Evolutionary conservation across 1,284 basidiomycete genomes (phyloP).

Genomic region (Apiotrichum gamsii): DNA sequence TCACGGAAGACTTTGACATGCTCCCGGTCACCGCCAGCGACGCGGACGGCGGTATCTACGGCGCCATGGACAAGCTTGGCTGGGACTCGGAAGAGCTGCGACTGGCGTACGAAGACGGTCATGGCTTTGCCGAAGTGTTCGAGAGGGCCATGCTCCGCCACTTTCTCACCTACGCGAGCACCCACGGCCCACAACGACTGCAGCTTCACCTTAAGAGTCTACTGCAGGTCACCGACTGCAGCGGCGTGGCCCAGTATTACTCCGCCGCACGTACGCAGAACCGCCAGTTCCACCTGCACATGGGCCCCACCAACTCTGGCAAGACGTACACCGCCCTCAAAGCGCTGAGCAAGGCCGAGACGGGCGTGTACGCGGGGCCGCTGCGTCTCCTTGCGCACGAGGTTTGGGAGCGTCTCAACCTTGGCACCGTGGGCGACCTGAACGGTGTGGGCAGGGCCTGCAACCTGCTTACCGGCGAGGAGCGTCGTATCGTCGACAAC

Average conservation of each 20-base stretch:
- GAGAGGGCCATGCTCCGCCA: slow-evolving; percentile 31
- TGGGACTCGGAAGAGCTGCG: slow-evolving; percentile 27
- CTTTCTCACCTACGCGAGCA: slow-evolving; percentile 18
- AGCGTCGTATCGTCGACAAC: slow-evolving; percentile 63
- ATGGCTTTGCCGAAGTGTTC: slow-evolving; percentile 16
- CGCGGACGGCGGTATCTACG: too few species aligned
- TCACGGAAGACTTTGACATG: not conserved
- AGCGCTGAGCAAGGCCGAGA: slow-evolving; percentile 67
- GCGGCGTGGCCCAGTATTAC: slow-evolving; percentile 37
- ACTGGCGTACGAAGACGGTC: slow-evolving; percentile 24
- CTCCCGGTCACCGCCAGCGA: too few species aligned
- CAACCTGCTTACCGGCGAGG: slow-evolving; percentile 91
- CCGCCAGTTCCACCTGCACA: slow-evolving; percentile 85
- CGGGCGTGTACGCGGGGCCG: slow-evolving; percentile 84
- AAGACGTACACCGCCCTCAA: slow-evolving; percentile 92
- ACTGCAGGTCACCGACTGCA: slow-evolving; percentile 42
- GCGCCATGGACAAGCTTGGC: slow-evolving; percentile 15
- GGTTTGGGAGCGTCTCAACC: slow-evolving; percentile 86
- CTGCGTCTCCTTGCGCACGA: slow-evolving; percentile 90
- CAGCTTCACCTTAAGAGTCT: slow-evolving; percentile 34
- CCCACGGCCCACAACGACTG: slow-evolving; percentile 8
- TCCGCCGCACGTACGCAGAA: slow-evolving; percentile 51
- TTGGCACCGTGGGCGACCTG: slow-evolving; percentile 64
- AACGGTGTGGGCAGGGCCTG: slow-evolving; percentile 57
- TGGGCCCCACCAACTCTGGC: slow-evolving; percentile 95